Percentiles rank a stretch among this genome's conserved stretches.
These are phyloP conservation scores for Aureobasidium zeae DNA, from an alignment of 2,329 filamentous ascomycete genomes.

Conservation along the genomic window DNA sequence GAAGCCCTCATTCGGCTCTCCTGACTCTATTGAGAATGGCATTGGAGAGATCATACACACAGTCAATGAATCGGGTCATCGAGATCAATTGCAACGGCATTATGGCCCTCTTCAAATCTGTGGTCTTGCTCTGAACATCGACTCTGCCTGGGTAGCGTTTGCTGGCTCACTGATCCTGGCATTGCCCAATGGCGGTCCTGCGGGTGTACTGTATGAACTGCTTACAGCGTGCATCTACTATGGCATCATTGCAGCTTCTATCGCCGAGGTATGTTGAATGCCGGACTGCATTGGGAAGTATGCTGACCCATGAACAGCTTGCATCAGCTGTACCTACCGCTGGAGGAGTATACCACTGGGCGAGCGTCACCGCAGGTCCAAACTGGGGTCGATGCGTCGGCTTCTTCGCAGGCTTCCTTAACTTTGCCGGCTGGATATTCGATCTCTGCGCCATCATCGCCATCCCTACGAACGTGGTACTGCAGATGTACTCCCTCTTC, in stretches of 20 bases:
- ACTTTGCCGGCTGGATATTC: constrained; percentile 54
- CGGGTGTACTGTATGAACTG: constrained; percentile 31
- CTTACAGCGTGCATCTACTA: constrained; percentile 29
- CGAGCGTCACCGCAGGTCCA: constrained; percentile 28
- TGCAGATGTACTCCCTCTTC: constrained; percentile 53
- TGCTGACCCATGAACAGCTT: constrained; percentile 18
- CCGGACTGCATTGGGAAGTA: not conserved
- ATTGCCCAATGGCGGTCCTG: constrained; percentile 33
- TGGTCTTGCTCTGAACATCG: constrained; percentile 46
- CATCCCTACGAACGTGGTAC: constrained; percentile 50
- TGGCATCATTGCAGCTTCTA: constrained; percentile 29
- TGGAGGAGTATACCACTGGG: constrained; percentile 31
- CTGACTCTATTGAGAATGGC: constrained; percentile 19
- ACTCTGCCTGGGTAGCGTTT: constrained; percentile 57
- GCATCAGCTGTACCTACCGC: constrained; percentile 28
- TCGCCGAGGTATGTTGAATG: constrained; percentile 22
- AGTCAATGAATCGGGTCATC: constrained; percentile 57
- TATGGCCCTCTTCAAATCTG: constrained; percentile 52
- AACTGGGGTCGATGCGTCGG: constrained; percentile 27
- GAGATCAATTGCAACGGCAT: constrained; percentile 54
- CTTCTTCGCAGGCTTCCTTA: constrained; percentile 33
- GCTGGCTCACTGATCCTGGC: constrained; percentile 52
- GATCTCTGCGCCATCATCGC: constrained; percentile 50
- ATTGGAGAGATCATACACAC: constrained; percentile 29
- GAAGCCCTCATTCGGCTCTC: not conserved